Conservation (phyloP, 345 rosid genomes). For the Populus simonii region DNA sequence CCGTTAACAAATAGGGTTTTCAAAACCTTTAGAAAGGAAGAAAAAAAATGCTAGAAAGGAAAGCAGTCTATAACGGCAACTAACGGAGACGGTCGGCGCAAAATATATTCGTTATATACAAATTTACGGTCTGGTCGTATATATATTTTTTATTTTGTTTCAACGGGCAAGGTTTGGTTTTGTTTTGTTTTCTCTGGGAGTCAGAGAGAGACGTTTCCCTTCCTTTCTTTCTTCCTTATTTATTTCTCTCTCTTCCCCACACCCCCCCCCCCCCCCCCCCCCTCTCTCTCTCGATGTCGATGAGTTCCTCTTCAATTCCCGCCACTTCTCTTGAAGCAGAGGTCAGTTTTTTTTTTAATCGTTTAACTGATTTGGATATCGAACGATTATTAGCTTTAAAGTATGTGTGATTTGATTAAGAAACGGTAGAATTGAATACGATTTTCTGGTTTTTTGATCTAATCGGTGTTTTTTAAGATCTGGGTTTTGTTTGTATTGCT, state of each 20-base stretch:
- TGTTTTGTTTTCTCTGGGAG: slow-evolving; percentile 1
- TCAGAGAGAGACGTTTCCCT: slow-evolving; percentile 17
- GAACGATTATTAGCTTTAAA: neutral
- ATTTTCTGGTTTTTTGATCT: slow-evolving; percentile 22
- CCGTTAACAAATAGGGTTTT: slow-evolving; percentile 34
- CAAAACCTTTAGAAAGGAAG: neutral
- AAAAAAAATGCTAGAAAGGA: neutral
- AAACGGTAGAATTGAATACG: slow-evolving; percentile 34
- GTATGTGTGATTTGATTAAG: slow-evolving; percentile 23
- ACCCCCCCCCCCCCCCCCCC: neutral
- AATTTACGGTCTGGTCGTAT: slow-evolving; percentile 14
- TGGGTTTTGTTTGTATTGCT: slow-evolving; percentile 32
- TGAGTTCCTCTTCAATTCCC: slow-evolving; percentile 58
- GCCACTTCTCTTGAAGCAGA: slow-evolving; percentile 42
- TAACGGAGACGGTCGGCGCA: slow-evolving; percentile 65
- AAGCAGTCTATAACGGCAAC: slow-evolving; percentile 33
- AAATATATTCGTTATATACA: slow-evolving; percentile 56
- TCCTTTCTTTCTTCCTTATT: neutral
- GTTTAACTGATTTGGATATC: neutral
- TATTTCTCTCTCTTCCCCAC: neutral
- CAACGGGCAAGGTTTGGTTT: slow-evolving; percentile 74
- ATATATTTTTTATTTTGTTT: slow-evolving; percentile 36
- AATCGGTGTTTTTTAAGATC: slow-evolving; percentile 49
- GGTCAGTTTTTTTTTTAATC: slow-evolving; percentile 31
- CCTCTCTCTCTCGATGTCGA: slow-evolving; percentile 11